Evolutionary conservation across 2,329 filamentous ascomycete genomes (phyloP).

Genomic region (Zasmidium angulare): DNA sequence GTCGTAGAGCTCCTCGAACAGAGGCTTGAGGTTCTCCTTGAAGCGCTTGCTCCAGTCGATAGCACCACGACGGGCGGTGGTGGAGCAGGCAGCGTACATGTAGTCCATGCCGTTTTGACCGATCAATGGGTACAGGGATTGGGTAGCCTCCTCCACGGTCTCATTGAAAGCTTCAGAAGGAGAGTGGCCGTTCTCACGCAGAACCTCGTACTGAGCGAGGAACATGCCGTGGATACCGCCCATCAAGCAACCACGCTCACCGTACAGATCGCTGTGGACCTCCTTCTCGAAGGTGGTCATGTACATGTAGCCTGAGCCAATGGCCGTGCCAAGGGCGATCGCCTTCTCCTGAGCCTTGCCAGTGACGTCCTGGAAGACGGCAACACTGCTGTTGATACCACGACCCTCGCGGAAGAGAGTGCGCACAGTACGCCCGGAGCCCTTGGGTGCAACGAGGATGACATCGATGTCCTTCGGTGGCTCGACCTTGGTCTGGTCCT

Average conservation of each 20-base stretch:
- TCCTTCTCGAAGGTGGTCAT: constrained; percentile 99
- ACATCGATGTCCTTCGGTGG: constrained; percentile 95
- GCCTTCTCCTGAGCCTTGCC: constrained; percentile 99
- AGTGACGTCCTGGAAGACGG: constrained; percentile 97
- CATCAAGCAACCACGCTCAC: constrained; percentile 99
- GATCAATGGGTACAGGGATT: constrained; percentile 96
- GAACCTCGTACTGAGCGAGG: constrained; percentile 99
- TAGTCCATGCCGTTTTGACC: constrained; percentile 99
- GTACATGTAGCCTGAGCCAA: constrained; percentile 98
- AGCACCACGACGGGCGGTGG: constrained; percentile 94
- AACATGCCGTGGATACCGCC: constrained; percentile 99
- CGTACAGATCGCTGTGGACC: constrained; percentile 99
- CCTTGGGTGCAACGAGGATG: constrained; percentile 99
- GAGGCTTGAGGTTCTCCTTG: constrained; percentile 97
- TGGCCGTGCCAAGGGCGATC: constrained; percentile 90
- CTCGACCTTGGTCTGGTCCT: constrained; percentile 98
- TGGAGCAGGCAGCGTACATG: constrained; percentile 99
- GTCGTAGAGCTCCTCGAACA: constrained; percentile 97
- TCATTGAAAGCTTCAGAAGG: constrained; percentile 99
- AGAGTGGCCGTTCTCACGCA: constrained; percentile 96
- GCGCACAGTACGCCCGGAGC: constrained; percentile 96
- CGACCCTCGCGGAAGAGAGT: constrained; percentile 98
- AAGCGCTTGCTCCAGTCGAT: constrained; percentile 98
- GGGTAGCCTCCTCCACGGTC: constrained; percentile 99
- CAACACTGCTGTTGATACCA: constrained; percentile 99